Evolutionary conservation across 1,284 basidiomycete genomes (phyloP), one percentile per base, ranked within the genome.

Genomic region (Austroboletus rostrupii): DNA sequence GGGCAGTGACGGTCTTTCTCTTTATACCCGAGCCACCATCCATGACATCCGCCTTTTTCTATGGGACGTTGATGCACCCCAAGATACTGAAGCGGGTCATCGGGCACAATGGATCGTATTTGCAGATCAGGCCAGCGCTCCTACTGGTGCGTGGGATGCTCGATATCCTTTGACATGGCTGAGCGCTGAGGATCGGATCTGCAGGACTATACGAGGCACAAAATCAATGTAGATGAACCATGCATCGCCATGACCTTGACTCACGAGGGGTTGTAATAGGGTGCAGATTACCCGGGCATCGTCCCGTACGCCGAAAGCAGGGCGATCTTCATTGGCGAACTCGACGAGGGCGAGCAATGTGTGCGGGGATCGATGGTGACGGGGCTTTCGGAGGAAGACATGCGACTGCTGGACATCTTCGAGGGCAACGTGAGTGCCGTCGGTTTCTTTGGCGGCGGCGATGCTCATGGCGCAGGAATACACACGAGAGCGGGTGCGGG

Each of bases 61-160:
- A 95, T 65, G 92, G 92, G 26, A 92, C 88, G 0, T 69, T 90
- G 23, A 81, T 87, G 73, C 85, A 88, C 55, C 86, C 87, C 11
- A 78, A 76, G 45, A 81, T 90, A 57, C 70, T 90, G 35, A 74
- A 69, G 50, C 72, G 80, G 17, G 86, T 90, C 10, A 77, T 90
- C 23, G 72, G 72, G 10, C 79, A 85, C 52, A 70, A 80, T 46
- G 81, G 80, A 11, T 60, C 70, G 10, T 71, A 79, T 52, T 71
- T 90, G 6, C 61, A 73, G 37, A 76, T 83, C 46, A 78, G 80
- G 56, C 78, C 85, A 28, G 77, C 74, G n/a, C 56, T 79, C 6
- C 58, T 83, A 19, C 61, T 70, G 58, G 80, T 80, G 53, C 55
- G 74, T 57, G 29, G 29, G 21, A 38, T 13, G 2, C 23, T n/a